Conservation (phyloP, 2,329 filamentous ascomycete species). For the Didymosphaeria variabile region DNA sequence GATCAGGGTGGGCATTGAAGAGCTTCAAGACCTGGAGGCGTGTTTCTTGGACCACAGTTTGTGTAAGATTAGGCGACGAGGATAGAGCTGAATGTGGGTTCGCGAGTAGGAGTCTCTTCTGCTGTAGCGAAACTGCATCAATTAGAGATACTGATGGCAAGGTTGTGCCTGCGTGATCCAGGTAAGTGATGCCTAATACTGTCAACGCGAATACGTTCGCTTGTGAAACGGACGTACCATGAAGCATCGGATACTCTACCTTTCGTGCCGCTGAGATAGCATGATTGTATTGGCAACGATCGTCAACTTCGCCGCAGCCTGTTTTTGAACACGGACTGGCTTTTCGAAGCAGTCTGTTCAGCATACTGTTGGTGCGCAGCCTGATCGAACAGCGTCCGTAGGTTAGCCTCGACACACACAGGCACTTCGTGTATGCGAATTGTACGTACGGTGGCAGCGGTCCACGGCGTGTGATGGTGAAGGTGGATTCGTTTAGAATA, state of each 20-base stretch:
- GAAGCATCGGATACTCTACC: conserved; percentile 38
- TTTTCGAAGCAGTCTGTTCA: not conserved
- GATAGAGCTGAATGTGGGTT: conserved; percentile 73
- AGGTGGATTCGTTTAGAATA: not conserved
- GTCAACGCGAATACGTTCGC: not conserved
- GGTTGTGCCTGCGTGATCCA: conserved; percentile 65
- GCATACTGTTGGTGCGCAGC: not conserved
- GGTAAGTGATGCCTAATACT: conserved; percentile 53
- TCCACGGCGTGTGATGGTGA: too few species aligned
- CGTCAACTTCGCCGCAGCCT: not conserved
- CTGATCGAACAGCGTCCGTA: not conserved
- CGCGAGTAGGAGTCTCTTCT: conserved; percentile 68
- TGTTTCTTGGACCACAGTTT: conserved; percentile 64
- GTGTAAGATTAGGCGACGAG: conserved; percentile 66
- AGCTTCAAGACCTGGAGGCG: conserved; percentile 65
- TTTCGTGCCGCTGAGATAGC: conserved; percentile 20
- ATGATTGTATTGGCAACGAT: conserved; percentile 11
- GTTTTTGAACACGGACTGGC: not conserved
- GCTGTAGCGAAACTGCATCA: conserved; percentile 63
- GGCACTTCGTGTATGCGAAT: too few species aligned
- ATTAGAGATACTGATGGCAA: conserved; percentile 63
- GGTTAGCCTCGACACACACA: too few species aligned
- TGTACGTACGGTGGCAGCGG: too few species aligned
- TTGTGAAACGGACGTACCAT: conserved; percentile 21
- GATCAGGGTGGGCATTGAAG: conserved; percentile 79